Base-by-base conservation (phyloP, 2,329 filamentous ascomycete species). In the Aspergillus melleus region DNA sequence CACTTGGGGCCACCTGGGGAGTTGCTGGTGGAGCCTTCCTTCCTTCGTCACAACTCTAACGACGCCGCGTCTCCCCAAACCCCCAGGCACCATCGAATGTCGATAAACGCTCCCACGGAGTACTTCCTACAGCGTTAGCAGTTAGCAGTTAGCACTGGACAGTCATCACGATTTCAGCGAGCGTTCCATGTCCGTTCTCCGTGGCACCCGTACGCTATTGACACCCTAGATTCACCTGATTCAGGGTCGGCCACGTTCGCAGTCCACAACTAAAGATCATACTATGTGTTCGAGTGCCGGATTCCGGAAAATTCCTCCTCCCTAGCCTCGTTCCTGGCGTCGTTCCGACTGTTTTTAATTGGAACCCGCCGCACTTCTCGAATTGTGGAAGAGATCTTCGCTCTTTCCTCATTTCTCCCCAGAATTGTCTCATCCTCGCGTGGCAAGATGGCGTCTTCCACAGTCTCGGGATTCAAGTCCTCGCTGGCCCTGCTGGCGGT, bases 401-500 rank as follows among this genome's bases (percentile, higher is more conserved):
- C 16, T 14, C 16, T 8, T 42, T 42, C 36, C 36, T n/a, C 5
- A 42, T 42, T 42, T n/a, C 36, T n/a, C 16, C 16, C 36, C 36
- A n/a, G 36, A 42, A 42, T 42, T 42, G 36, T 42, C 36, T 42
- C 36, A 42, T 42, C 6, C 14, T 42, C 36, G 36, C 36, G 36
- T 42, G 36, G 36, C 14, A 42, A 42, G 14, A 42, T 42, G 36
- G 36, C 36, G 36, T 9, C 36, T 42, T n/a, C 36, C 36, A n/a
- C 36, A 16, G 14, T 42, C 36, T n/a, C 36, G 36, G 36, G 14
- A 42, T 58, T 50, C 50, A 58, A 58, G 19, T 32, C 32, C 19
- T 54, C 51, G 51, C 52, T 54, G 29, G 56, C 56, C 19, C 26
- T 47, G 32, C n/a, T 54, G 51, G 56, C 51, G 14, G 56, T 49